Evolutionary conservation across 306 rosid genomes (phyloP).

Genomic region (Biancaea sappan): DNA sequence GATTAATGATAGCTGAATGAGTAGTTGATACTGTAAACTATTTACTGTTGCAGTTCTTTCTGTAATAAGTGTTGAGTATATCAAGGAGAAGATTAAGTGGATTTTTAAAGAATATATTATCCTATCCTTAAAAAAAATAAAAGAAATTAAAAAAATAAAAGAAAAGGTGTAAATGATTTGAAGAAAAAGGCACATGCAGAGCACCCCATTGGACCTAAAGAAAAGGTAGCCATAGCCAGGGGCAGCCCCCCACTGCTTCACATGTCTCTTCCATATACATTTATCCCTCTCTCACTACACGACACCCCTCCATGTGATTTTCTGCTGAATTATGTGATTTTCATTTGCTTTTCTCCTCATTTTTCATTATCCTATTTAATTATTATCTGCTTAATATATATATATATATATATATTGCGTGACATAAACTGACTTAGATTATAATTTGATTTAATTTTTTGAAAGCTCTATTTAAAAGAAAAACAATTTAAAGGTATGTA

Average conservation of each 20-base stretch:
- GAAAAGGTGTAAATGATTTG: slow-evolving; percentile 30
- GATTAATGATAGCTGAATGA: slow-evolving; percentile 40
- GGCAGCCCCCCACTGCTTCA: slow-evolving; percentile 47
- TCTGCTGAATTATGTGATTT: slow-evolving; percentile 47
- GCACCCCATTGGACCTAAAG: slow-evolving; percentile 71
- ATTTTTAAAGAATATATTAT: slow-evolving; percentile 19
- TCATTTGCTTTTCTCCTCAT: not conserved
- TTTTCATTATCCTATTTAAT: not conserved
- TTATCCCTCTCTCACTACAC: slow-evolving; percentile 54
- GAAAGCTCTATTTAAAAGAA: too few species aligned
- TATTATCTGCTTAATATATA: too few species aligned
- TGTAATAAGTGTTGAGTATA: slow-evolving; percentile 34
- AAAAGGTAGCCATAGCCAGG: slow-evolving; percentile 47
- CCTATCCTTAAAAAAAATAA: not conserved
- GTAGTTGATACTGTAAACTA: slow-evolving; percentile 42
- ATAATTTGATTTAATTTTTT: too few species aligned
- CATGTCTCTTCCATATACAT: slow-evolving; percentile 60
- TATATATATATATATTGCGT: too few species aligned
- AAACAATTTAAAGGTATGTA: too few species aligned
- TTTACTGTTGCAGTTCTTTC: slow-evolving; percentile 34
- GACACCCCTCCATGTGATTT: slow-evolving; percentile 73
- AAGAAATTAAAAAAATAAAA: too few species aligned
- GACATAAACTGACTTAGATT: too few species aligned
- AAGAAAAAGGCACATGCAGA: slow-evolving; percentile 70
- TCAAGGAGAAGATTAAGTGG: slow-evolving; percentile 25